A percentile compares a stretch with the other conserved stretches of the same genome.
These are phyloP conservation scores for Gnaphalium uliginosum DNA, from an alignment of 129 eudicot species.

Conservation along the genomic window DNA sequence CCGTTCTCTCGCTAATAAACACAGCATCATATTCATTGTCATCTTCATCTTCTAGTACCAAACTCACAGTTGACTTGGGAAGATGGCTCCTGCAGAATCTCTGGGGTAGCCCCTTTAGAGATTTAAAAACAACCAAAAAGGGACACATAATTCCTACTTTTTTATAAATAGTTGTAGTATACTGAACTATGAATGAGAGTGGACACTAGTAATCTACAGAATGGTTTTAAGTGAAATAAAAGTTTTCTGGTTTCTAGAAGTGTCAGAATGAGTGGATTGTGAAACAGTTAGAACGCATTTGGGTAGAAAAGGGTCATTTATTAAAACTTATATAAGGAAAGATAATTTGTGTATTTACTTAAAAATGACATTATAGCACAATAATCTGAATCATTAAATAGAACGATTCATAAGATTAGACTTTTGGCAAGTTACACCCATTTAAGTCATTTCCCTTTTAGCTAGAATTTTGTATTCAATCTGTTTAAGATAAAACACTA, in stretches of 20 bases:
- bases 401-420: not conserved
- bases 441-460: not conserved
- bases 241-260: not conserved
- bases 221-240: not conserved
- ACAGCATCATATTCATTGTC: slow-evolving; percentile 60
- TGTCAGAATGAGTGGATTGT: not conserved
- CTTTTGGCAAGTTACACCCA: not conserved
- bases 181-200: not conserved
- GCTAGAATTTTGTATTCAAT: not conserved
- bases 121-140: slow-evolving; percentile 10
- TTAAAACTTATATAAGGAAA: not conserved
- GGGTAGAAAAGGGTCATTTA: not conserved
- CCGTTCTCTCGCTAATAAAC: slow-evolving; percentile 62
- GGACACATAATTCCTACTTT: not conserved
- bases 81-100: slow-evolving; percentile 62
- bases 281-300: not conserved
- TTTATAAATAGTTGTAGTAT: not conserved
- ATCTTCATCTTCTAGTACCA: slow-evolving; percentile 65
- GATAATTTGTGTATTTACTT: not conserved
- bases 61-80: slow-evolving; percentile 53
- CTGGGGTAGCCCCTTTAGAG: slow-evolving; percentile 62
- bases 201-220: not conserved
- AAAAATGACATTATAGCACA: not conserved
- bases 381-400: not conserved
- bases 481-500: not conserved